A percentile compares a stretch with the other conserved stretches of the same genome.
Evolutionary conservation across 257 asterid species (phyloP).

Genomic region (Asclepias syriaca): DNA sequence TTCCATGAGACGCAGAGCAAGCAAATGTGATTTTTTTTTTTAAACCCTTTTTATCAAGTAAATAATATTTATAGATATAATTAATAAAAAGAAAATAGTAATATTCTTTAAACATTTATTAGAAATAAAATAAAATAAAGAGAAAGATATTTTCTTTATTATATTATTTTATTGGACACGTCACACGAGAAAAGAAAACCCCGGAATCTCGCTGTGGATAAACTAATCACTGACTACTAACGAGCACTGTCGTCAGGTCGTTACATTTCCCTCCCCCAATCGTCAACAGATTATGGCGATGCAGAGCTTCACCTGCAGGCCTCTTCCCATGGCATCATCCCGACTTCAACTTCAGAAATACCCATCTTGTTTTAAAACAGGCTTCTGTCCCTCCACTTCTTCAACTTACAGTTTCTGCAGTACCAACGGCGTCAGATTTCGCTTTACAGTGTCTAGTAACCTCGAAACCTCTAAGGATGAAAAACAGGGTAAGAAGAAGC

Average conservation of each 20-base stretch:
- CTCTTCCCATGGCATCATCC: constrained; percentile 10
- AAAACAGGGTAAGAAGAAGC: constrained; percentile 26
- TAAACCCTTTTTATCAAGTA: too few species aligned
- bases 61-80: too few species aligned
- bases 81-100: too few species aligned
- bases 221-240: background rate
- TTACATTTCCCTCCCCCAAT: background rate
- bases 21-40: too few species aligned
- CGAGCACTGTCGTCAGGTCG: background rate
- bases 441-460: constrained; percentile 36
- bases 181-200: background rate
- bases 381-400: constrained; percentile 19
- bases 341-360: background rate
- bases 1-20: too few species aligned
- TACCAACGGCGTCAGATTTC: constrained; percentile 20
- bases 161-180: too few species aligned
- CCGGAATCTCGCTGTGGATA: background rate
- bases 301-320: constrained; percentile 12
- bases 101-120: too few species aligned
- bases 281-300: constrained; percentile 19
- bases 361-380: constrained; percentile 5
- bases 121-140: background rate
- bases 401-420: constrained; percentile 22
- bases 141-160: background rate
- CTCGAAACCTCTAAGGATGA: constrained; percentile 38